Evolutionary conservation across 2,329 filamentous ascomycete genomes (phyloP), one percentile per base, ranked within the genome.

Genomic region (Microsporum ferrugineum): DNA sequence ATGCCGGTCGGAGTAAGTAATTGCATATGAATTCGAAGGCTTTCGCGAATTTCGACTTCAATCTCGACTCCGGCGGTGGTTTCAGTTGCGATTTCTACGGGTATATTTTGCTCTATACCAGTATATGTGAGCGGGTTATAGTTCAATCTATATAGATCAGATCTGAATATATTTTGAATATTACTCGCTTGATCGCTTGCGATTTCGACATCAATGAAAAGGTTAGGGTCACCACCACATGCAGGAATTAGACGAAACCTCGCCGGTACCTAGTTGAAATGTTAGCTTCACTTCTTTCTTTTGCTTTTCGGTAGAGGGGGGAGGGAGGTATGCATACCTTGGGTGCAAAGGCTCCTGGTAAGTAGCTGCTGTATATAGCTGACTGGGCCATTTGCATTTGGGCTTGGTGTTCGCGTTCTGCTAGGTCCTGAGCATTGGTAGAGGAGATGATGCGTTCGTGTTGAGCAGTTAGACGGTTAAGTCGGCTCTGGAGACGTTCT

Each of bases 401-500:
- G 38, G 77, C 75, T 56, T 75, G 76, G 36, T 77, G 75, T 65
- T 79, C 80, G 67, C 81, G 78, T 65, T 81, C 80, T 58, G 81
- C 80, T 59, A 81, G 75, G 5, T 79, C 80, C 66, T 83, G 79
- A n/a, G 75, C 76, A 66, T 84, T 84, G 68, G 82, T 82, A 45
- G 79, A 78, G 41, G 79, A 75, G 27, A 29, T 31, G 60, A 85
- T 80, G 60, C 81, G 78, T 61, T 85, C 82, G 67, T 84, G 79
- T 71, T 86, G 83, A 67, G 85, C 82, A 57, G 80, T 81, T 59
- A 85, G 78, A 67, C 83, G 81, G 41, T 77, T 76, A 61, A 79
- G 80, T 58, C 84, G 81, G 61, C 79, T 74, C 61, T 79, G 78
- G 39, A 86, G 79, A 66, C 83, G 82, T 69, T 86, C 84, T 57